phyloP scores from a whole-genome alignment of 768 basidiomycete species.

The Glaciozyma martinii region DNA sequence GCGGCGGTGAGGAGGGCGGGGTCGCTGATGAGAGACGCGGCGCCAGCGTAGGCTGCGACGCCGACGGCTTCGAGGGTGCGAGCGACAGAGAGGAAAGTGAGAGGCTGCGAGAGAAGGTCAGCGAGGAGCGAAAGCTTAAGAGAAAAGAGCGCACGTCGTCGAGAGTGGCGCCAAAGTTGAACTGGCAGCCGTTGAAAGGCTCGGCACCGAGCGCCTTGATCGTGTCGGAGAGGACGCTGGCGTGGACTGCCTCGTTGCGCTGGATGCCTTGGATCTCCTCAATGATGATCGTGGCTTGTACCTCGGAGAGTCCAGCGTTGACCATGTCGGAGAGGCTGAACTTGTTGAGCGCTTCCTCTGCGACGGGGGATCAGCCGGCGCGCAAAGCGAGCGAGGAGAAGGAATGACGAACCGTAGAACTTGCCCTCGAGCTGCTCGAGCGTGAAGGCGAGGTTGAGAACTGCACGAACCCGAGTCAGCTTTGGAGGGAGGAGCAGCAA shows the following conservation, averaged over 20 bases:
- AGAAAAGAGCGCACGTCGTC: conserved; percentile 47
- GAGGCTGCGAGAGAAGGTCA: conserved; percentile 1
- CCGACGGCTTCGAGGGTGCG: conserved; percentile 69
- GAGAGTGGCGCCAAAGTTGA: conserved; percentile 58
- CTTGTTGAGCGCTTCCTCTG: conserved; percentile 7
- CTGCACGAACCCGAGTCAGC: neutral
- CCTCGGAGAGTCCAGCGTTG: conserved; percentile 9
- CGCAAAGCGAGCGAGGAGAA: neutral
- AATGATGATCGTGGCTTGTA: conserved; percentile 24
- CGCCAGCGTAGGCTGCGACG: conserved; percentile 47
- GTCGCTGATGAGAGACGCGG: conserved; percentile 17
- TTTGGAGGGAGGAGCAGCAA: neutral
- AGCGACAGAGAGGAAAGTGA: conserved; percentile 60
- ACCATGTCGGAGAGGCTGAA: conserved; percentile 18
- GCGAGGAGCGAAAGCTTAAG: neutral
- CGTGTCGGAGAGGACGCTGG: conserved; percentile 30
- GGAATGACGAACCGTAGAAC: neutral
- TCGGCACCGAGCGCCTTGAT: conserved; percentile 50
- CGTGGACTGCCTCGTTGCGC: conserved; percentile 16
- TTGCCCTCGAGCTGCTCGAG: conserved; percentile 2
- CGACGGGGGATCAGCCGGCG: neutral
- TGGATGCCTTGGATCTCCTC: conserved; percentile 17
- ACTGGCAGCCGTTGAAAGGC: conserved; percentile 54
- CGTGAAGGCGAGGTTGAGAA: conserved; percentile 2
- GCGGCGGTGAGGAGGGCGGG: conserved; percentile 20